These are phyloP conservation scores for Trichoderma brevicompactum DNA, from an alignment of 2,329 filamentous ascomycete genomes.

Conservation along the genomic window DNA sequence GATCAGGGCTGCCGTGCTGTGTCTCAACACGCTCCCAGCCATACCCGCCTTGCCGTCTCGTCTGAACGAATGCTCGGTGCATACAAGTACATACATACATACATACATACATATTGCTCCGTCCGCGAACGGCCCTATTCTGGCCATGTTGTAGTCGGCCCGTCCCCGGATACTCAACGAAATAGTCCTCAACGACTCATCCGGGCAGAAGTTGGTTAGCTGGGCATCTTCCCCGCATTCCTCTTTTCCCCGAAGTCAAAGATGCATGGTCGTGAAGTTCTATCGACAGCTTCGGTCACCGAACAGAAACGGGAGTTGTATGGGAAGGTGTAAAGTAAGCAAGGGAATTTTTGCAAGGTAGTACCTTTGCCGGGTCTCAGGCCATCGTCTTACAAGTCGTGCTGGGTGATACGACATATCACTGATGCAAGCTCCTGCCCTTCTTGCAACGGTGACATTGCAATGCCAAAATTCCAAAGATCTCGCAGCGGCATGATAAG, in stretches of 20 bases:
- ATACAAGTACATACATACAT: no score
- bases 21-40: conserved; percentile 7
- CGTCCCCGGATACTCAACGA: conserved; percentile 11
- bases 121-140: conserved; percentile 15
- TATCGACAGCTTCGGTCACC: background rate
- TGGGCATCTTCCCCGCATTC: conserved; percentile 19
- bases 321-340: background rate
- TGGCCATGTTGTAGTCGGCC: conserved; percentile 18
- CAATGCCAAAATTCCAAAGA: background rate
- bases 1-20: background rate
- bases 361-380: background rate
- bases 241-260: background rate
- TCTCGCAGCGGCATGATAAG: background rate
- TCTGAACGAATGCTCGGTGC: background rate
- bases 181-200: background rate
- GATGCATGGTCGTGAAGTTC: background rate
- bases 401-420: background rate
- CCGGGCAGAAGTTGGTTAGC: background rate
- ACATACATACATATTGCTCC: background rate
- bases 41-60: background rate
- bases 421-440: conserved; percentile 6
- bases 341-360: background rate
- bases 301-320: background rate
- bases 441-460: conserved; percentile 3
- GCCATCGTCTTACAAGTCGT: conserved; percentile 3